Base-by-base conservation (phyloP, 805 yeast species). In the Ogataea pini region DNA sequence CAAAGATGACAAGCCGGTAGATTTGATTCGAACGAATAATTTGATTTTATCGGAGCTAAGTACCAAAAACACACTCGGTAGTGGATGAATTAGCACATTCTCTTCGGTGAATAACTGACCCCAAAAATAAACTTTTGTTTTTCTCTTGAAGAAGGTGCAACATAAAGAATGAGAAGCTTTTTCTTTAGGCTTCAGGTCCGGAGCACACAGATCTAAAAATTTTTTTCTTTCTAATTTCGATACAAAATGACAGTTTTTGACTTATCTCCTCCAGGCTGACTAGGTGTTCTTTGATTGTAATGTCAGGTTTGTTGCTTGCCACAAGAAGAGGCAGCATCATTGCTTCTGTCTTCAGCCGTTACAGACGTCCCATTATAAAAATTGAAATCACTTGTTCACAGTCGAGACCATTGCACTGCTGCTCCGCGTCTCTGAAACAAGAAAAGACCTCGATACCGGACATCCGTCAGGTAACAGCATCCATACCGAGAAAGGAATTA, bases 401-500 rank as follows among this genome's bases (percentile, higher is more conserved):
- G 34, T 14, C 13, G 18, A 31, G 34, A 31, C 16, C 34, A 4
- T 14, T 31, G 17, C 34, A 31, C 16, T 31, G 16, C 18, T 39
- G 33, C 13, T 16, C 25, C 3, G 9, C 14, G 7, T 13, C 2
- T 27, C 16, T 8, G 19, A 7, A 28, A 24, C 33, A 27, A 17
- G n/a, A 4, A 7, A 18, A 28, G 28, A 16, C 13, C 18, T 4
- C 31, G 2, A 16, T 25, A 7, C 50, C 55, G 14, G 46, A 49
- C 20, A 19, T 57, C n/a, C 51, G 49, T 14, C 45, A 51, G 25
- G 19, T 52, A 18, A 52, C 62, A 1, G 42, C 52, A 8, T 42
- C 48, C 9, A 31, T 64, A 4, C 57, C 67, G 2, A 58, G 53
- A 58, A 58, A 69, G 19, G 69, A 68, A 12, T 63, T 79, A 5